These are phyloP conservation scores for Guillardia theta DNA, from an alignment of 78 protist genomes.

Conservation along the genomic window DNA sequence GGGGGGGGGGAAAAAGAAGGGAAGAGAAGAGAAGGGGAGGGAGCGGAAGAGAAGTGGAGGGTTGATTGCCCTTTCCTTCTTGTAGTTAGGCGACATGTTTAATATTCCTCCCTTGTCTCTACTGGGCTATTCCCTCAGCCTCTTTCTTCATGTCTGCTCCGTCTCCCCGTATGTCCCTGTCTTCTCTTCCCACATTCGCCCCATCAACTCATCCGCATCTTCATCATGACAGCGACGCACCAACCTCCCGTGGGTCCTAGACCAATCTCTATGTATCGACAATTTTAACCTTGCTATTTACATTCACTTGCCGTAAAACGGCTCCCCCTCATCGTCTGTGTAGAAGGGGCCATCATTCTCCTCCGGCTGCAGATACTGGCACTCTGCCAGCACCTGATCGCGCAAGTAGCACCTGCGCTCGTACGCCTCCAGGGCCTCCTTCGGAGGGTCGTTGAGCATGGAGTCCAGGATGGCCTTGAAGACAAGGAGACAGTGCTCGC, in stretches of 20 bases:
- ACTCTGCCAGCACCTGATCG: no score
- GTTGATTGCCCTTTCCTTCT: neutral
- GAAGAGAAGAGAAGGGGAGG: neutral
- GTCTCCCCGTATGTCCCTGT: neutral
- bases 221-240: neutral
- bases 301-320: neutral
- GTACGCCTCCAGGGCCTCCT: neutral
- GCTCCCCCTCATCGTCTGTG: neutral
- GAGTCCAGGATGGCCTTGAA: neutral
- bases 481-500: constrained; percentile 1
- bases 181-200: neutral
- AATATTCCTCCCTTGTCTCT: no score
- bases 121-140: no score
- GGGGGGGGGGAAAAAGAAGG: neutral
- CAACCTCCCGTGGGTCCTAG: neutral
- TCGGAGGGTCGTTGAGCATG: neutral
- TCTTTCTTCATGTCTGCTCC: no score
- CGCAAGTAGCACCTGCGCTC: neutral
- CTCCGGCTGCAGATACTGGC: neutral
- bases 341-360: neutral
- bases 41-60: neutral
- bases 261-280: neutral
- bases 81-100: no score
- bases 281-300: neutral
- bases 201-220: neutral